Evolutionary conservation across 306 rosid species (phyloP).

Genomic region (Fagus crenata): DNA sequence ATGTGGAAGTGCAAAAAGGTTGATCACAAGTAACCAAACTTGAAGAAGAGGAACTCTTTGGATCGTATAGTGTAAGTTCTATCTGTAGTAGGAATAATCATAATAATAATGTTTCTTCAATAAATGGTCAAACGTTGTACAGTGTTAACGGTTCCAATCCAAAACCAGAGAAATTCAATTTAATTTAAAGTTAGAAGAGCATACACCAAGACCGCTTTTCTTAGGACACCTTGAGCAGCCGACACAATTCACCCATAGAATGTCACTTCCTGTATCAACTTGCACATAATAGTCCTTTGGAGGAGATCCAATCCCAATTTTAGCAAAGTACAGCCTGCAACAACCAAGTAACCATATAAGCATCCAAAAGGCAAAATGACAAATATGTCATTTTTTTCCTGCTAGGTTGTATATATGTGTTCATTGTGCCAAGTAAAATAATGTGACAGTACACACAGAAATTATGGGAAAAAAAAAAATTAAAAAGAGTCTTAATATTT

Average conservation of each 20-base stretch:
- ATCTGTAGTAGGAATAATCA: conserved; percentile 55
- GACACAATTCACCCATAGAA: conserved; percentile 77
- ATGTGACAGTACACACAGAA: neutral
- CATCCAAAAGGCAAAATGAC: conserved; percentile 23
- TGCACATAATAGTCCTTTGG: conserved; percentile 70
- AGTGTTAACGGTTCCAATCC: neutral
- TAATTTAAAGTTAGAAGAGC: conserved; percentile 27
- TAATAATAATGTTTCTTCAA: conserved; percentile 20
- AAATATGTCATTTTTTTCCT: neutral
- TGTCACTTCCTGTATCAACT: conserved; percentile 97
- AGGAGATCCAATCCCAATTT: conserved; percentile 82
- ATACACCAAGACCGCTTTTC: conserved; percentile 69
- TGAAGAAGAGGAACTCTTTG: conserved; percentile 57
- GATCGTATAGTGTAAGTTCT: conserved; percentile 58
- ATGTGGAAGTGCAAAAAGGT: conserved; percentile 60
- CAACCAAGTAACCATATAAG: conserved; percentile 18
- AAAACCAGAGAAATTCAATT: conserved; percentile 1
- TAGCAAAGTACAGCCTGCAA: conserved; percentile 74
- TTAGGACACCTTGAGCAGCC: conserved; percentile 75
- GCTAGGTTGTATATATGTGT: neutral
- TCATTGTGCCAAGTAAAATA: neutral
- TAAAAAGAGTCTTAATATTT: neutral
- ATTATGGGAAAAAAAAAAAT: neutral
- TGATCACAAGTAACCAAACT: conserved; percentile 54
- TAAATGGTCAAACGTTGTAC: conserved; percentile 19